Base-by-base conservation (phyloP, 176 grass and related monocot species). In the Chloris gayana region DNA sequence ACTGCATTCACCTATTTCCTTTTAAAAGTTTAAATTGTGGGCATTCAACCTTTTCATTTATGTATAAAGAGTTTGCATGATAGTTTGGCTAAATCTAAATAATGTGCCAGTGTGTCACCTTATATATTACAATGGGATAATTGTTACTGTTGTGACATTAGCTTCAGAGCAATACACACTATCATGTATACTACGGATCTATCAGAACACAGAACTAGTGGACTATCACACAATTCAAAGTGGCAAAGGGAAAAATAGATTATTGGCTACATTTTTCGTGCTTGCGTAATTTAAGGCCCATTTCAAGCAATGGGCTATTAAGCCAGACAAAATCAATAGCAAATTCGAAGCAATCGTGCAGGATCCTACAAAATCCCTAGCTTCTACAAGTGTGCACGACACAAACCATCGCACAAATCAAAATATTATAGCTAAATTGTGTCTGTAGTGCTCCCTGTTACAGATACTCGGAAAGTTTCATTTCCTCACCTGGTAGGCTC, bases 401-500 rank as follows among this genome's bases (percentile, higher is more conserved):
- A 61, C 47, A 58, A 86, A 9, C 2, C 15, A 0, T 13, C 13
- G 67, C 56, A 56, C 2, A 77, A 24, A 72, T 54, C 8, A 0
- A 71, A 77, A 82, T 35, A 5, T 69, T 26, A 34, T 0, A 1
- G 18, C 45, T 60, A 56, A 57, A 67, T n/a, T n/a, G n/a, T n/a
- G n/a, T n/a, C 18, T 14, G 27, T 59, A 22, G 21, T 39, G 37
- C 18, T 32, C n/a, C 26, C 31, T 37, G 18, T 71, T 53, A 34
- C 32, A 64, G 41, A 51, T 27, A 14, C n/a, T n/a, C n/a, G n/a
- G n/a, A n/a, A n/a, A n/a, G 22, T 19, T 0, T 27, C 24, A 59
- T 69, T 80, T 63, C 74, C 67, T 80, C 54, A 94, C 92, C 92
- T 94, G 61, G 70, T 47, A 82, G 77, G 77, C 26, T 85, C 80